Evolutionary conservation across 2,329 filamentous ascomycete species (phyloP), one percentile per base, ranked within the genome.

Genomic region (Fusarium sp.): DNA sequence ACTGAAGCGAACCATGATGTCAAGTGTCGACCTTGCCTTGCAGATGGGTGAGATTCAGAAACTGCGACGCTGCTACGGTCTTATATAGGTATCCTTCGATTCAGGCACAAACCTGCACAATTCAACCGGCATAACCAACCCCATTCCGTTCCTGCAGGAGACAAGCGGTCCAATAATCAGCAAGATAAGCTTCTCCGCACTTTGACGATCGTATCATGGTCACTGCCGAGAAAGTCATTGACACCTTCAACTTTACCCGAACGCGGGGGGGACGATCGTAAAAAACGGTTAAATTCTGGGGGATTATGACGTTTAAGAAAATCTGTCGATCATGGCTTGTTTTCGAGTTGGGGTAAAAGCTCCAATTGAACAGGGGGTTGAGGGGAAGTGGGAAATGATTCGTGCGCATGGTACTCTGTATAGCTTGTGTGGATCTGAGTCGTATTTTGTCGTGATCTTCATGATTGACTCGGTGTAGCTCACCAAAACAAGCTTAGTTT

Each of bases 1-100:
- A 70, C 56, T 73, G 44, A 73, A 70, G 36, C 58, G 65, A 54
- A 73, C 67, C 71, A 73, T 73, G 41, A 42, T 64, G 62, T 60
- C 57, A 45, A 25, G 13, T 25, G n/a, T n/a, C 33, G 46, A 22
- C 27, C 33, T 31, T 49, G 41, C 58, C 41, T 25, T 57, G 29
- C 31, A 50, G 60, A 46, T 31, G 27, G 52, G 52, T 53, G 25
- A 61, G 49, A n/a, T 47, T 41, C 38, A 27, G 9, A 22, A 10
- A 33, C 14, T 47, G 12, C 31, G 15, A 20, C 25, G 1, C 9
- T 15, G 7, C 13, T 2, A n/a, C 7, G 49, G 46, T n/a, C 46
- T 59, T 70, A 62, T 49, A 56, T 27, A 46, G 17, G 29, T 11
- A 36, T 17, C 1, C 46, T 18, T 35, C 29, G 15, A 56, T 53